A percentile compares a stretch with the other conserved stretches of the same genome.
Conservation (phyloP, 2,329 filamentous ascomycete genomes). For the Fusarium sp. region DNA sequence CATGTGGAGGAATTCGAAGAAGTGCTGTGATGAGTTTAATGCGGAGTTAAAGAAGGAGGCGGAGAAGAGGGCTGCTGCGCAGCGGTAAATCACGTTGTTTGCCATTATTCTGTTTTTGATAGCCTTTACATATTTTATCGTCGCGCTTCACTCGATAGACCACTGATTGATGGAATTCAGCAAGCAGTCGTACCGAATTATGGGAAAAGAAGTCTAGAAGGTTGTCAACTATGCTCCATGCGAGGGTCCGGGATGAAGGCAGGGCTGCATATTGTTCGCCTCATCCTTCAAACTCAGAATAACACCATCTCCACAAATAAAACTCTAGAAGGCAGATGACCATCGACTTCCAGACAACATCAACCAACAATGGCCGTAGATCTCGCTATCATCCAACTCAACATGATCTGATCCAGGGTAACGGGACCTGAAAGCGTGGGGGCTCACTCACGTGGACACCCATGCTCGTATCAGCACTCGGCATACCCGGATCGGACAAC, state of each 20-base stretch:
- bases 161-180: too few relatives aligned
- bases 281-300: not conserved
- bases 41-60: conserved; percentile 18
- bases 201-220: not conserved
- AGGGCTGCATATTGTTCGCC: not conserved
- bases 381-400: not conserved
- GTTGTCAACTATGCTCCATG: too few relatives aligned
- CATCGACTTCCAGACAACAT: not conserved
- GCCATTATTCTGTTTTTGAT: not conserved
- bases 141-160: too few relatives aligned
- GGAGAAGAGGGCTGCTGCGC: not conserved
- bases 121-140: too few relatives aligned
- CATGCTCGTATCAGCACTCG: conserved; percentile 8
- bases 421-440: conserved; percentile 11
- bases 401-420: conserved; percentile 25
- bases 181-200: not conserved
- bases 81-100: not conserved
- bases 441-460: conserved; percentile 26
- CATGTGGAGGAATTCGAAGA: not conserved
- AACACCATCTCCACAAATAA: not conserved
- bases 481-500: conserved; percentile 13
- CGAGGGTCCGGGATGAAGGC: too few relatives aligned
- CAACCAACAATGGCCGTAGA: not conserved
- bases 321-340: conserved; percentile 6
- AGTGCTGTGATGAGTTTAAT: not conserved